Base-by-base conservation (phyloP, 1,284 basidiomycete genomes). In the Moniliophthora roreri region DNA sequence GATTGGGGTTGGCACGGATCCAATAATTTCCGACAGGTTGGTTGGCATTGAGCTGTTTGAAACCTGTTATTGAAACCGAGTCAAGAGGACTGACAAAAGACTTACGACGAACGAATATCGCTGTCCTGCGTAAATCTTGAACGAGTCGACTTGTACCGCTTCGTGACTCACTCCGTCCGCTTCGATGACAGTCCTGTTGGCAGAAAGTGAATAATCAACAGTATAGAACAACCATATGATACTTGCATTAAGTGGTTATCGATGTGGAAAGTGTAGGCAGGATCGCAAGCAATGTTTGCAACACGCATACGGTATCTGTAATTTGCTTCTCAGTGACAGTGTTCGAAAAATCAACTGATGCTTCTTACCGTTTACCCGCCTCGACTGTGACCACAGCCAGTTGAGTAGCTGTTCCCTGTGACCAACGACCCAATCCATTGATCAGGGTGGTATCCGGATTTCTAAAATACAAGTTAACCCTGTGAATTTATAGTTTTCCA, bases 211-310 rank as follows among this genome's bases (percentile, higher is more conserved):
- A n/a, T n/a, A n/a, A 28, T 8, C 35, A 6, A 13, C 16, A 6
- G 32, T 42, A 1, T 34, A 5, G 64, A 61, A 72, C 59, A 32
- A 11, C 11, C 28, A 32, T 6, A 32, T 6, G 6, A 11, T 32
- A 52, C 39, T 13, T 44, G 51, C 37, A 58, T 13, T 26, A 49
- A 48, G 39, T 75, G 72, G 7, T 62, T 62, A 42, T 73, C 68
- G 50, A 75, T 70, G 20, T 65, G 59, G 62, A 75, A 72, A 3
- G 48, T 62, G 60, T 59, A 67, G 55, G 64, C 63, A 8, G 69
- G 60, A 54, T 69, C 66, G 54, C 69, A 71, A 1, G 74, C 64
- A 65, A 77, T 75, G 61, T 79, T 80, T 64, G 84, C 67, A 48
- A 86, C 62, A n/a, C 84, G 67, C 58, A 69, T 61, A 5, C 68